Evolutionary conservation across 768 basidiomycete genomes (phyloP), one percentile per base, ranked within the genome.

Genomic region (Terana coerulea): DNA sequence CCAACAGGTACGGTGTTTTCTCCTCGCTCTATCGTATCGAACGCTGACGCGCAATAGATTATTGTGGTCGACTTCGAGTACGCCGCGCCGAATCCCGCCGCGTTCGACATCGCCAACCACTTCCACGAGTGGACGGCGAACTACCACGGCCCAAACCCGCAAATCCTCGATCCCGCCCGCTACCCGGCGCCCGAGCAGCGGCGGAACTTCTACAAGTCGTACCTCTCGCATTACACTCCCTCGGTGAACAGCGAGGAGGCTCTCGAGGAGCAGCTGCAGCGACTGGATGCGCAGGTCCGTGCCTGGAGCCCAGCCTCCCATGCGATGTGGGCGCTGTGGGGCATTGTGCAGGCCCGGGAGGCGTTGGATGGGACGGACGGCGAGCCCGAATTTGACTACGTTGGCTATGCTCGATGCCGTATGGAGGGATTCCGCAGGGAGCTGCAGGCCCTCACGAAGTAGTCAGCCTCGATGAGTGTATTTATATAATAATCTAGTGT

Each of bases 41-140:
- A n/a, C 35, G 41, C 55, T 64, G 44, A 68, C 52, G 12, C 46
- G n/a, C 41, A 43, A n/a, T 36, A 95, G 89, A 84, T 95, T 56
- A 89, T 95, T 64, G 90, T 95, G 30, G 93, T 97, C 56, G 97
- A 99, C 70, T 98, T 98, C 65, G 97, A 99, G 71, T 99, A 99
- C 64, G 92, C 95, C 12, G 78, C 86, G 0, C 87, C 90, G 4
- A 98, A 98, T 63, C 87, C 95, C 22, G 83, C 93, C 3, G 90
- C 91, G 3, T 97, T 85, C 69, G 97, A 99, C 65, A 94, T 99
- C 59, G 95, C 89, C 51, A 95, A 95, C 67, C 93, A 95, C 68
- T 97, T 95, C 71, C 87, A 91, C 64, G 97, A 98, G 70, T 98
- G 97, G 95, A 91, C 90, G 17, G 86, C 91, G 14, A 78, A 97